These are phyloP conservation scores for Bathelium albidoporum DNA, from an alignment of 495 filamentous ascomycete genomes.

Conservation along the genomic window DNA sequence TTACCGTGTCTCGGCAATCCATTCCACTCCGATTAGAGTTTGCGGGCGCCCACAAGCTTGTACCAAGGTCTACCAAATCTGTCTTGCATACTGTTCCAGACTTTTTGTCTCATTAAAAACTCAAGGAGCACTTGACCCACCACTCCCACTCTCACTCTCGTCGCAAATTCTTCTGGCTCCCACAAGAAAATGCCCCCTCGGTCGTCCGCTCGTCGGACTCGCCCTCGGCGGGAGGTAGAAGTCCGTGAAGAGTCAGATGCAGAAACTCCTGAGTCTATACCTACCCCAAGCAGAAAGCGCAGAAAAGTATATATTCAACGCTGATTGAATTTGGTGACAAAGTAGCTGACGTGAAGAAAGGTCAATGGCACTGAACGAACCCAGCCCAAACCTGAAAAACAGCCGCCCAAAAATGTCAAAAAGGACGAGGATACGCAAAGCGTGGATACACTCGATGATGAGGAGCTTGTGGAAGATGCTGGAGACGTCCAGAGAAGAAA, in stretches of 20 bases:
- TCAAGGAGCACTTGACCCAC: too few relatives aligned
- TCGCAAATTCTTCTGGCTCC: background rate
- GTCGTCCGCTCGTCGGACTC: background rate
- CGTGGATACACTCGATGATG: constrained; percentile 4
- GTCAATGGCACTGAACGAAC: background rate
- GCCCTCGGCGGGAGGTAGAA: background rate
- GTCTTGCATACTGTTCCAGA: background rate
- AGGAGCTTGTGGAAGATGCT: constrained; percentile 29
- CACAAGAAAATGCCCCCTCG: background rate
- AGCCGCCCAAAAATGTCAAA: background rate
- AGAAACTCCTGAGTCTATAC: constrained; percentile 31
- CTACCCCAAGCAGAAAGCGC: constrained; percentile 29
- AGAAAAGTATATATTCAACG: constrained; percentile 18
- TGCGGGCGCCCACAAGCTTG: background rate
- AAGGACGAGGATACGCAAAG: constrained; percentile 1
- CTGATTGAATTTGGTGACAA: background rate
- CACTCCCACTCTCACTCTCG: too few relatives aligned
- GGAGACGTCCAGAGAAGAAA: constrained; percentile 45
- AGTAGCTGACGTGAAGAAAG: background rate
- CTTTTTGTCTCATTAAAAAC: too few relatives aligned
- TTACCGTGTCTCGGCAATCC: background rate
- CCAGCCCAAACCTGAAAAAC: background rate
- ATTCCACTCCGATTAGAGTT: background rate
- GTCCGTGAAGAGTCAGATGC: constrained; percentile 25
- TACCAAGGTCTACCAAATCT: background rate